Evolutionary conservation across 345 rosid species (phyloP), one percentile per base, ranked within the genome.

Genomic region (Eutrema yunnanense): DNA sequence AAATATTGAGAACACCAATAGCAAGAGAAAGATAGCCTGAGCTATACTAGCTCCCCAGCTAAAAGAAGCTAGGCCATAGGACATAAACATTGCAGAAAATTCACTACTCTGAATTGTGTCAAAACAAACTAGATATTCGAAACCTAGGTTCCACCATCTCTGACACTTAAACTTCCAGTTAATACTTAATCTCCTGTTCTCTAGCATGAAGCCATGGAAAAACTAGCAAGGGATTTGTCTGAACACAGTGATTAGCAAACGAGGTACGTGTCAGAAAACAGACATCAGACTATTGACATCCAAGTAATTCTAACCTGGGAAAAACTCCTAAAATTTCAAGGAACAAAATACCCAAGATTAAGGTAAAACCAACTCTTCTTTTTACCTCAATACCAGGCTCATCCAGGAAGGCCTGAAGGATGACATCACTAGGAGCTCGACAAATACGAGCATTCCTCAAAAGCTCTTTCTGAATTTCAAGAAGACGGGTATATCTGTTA

Each of bases 391-490:
- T 47, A 72, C 79, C 83, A 64, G 77, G 82, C 74, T 83, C 90
- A 74, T 88, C 86, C 56, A 73, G 73, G 52, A 73, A 81, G 22
- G 95, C 63, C 46, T 81, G 86, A 51, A 96, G 90, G 67, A 83
- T 69, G 67, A 86, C 91, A 70, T 92, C 99, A 65, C 88, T 84
- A 2, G 82, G 77, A 69, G 86, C 82, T 72, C 83, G 88, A 81
- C 71, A 85, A 52, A 92, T 82, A 67, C 89, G 88, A 72, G 61
- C 69, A 80, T 82, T 90, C 83, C 83, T 96, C 67, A 67, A 79
- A 74, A 96, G 80, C 76, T 92, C 98, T 75, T 86, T 96, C 81
- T 92, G 96, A 79, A 92, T 90, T 84, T 90, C 96, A 73, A 92
- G 92, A 71, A 96, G 85, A 34, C 95, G 92, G 51, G 98, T 92